Conservation (phyloP, 495 filamentous ascomycete genomes). For the Neurospora sp. region DNA sequence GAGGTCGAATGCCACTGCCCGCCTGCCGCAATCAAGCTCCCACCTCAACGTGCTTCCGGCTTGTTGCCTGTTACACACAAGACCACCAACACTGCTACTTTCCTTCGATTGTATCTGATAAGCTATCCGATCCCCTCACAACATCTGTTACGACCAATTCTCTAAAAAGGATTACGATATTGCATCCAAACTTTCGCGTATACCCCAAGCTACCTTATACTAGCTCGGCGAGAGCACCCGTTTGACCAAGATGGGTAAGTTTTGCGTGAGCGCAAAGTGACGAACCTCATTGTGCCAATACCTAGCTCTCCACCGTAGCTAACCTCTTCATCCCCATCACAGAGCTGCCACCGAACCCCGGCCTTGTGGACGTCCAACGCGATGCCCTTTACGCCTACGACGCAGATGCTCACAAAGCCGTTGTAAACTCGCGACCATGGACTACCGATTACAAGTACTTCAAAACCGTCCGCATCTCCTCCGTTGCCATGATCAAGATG, state of each 20-base stretch:
- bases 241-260: neutral
- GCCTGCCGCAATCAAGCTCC: neutral
- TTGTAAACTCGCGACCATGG: conserved; percentile 62
- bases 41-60: neutral
- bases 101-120: neutral
- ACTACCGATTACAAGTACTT: conserved; percentile 75
- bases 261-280: neutral
- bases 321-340: neutral
- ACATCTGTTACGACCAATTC: neutral
- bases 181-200: neutral
- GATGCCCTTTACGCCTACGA: conserved; percentile 89
- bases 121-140: neutral
- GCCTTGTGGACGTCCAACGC: conserved; percentile 71
- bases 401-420: conserved; percentile 49
- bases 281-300: neutral
- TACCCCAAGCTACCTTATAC: neutral
- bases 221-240: neutral
- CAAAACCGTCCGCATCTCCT: conserved; percentile 85
- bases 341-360: conserved; percentile 55
- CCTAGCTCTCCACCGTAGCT: neutral
- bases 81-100: neutral
- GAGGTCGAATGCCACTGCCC: neutral
- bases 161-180: neutral
- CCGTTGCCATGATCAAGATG: conserved; percentile 95
- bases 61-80: neutral